Evolutionary conservation across 495 filamentous ascomycete species (phyloP).

Genomic region (Trichoderma gamsii): DNA sequence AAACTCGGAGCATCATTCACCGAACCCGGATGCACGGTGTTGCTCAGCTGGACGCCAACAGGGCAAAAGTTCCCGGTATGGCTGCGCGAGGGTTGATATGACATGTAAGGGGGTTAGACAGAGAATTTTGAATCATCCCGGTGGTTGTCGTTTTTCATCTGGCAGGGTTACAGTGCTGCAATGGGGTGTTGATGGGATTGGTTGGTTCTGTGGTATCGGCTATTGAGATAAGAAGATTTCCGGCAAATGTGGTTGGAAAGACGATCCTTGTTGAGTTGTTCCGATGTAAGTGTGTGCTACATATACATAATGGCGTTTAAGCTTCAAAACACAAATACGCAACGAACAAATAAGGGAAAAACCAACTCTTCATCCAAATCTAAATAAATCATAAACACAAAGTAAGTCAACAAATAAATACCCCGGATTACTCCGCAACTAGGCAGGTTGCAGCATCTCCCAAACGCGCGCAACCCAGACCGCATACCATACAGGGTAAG

Average conservation of each 20-base stretch:
- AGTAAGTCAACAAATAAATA: background rate
- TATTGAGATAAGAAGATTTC: too few relatives aligned
- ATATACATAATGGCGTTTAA: too few relatives aligned
- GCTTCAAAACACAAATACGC: too few relatives aligned
- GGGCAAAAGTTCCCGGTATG: background rate
- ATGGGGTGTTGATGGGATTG: too few relatives aligned
- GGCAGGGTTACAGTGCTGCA: too few relatives aligned
- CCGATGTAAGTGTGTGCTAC: too few relatives aligned
- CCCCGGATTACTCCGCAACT: background rate
- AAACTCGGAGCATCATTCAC: slow-evolving; percentile 1
- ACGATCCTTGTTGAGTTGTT: background rate
- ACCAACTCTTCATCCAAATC: background rate
- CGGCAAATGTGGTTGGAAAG: background rate
- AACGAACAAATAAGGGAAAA: too few relatives aligned
- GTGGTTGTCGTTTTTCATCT: background rate
- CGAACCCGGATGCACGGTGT: background rate
- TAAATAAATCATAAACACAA: background rate
- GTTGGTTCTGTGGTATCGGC: too few relatives aligned
- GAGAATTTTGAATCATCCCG: background rate
- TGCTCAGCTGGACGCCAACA: background rate
- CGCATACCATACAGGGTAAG: background rate
- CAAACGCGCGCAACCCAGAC: background rate
- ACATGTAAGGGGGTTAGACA: background rate
- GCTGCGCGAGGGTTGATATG: background rate
- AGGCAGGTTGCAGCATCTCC: background rate